Conservation (phyloP, 768 basidiomycete species). For the Boletus bicolor region DNA sequence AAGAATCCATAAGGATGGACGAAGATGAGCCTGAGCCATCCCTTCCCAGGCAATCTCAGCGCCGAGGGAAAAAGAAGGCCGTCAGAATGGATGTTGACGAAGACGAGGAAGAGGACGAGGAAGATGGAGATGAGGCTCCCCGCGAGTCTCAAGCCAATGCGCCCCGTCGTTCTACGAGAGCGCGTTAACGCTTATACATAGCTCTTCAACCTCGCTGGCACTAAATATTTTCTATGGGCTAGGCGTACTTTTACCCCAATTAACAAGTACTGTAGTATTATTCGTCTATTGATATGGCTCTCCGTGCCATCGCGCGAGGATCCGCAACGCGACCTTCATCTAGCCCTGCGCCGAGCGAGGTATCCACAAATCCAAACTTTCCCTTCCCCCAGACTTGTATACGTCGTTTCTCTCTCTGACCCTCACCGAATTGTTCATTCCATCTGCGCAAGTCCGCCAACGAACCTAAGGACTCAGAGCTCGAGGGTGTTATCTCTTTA, state of each 20-base stretch:
- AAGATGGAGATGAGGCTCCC: conserved; percentile 22
- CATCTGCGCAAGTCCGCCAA: conserved; percentile 77
- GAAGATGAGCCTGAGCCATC: conserved; percentile 33
- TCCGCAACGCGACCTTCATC: conserved; percentile 46
- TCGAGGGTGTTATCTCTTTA: conserved; percentile 86
- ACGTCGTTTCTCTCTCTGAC: conserved; percentile 59
- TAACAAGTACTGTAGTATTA: conserved; percentile 23
- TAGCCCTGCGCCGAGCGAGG: conserved; percentile 26
- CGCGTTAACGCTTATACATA: conserved; percentile 7
- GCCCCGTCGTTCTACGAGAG: conserved; percentile 22
- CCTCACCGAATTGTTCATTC: conserved; percentile 95
- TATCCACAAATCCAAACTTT: conserved; percentile 78
- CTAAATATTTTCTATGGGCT: conserved; percentile 8
- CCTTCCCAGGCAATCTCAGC: conserved; percentile 28
- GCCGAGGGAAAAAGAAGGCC: conserved; percentile 28
- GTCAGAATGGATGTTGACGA: conserved; percentile 45
- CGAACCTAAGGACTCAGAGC: conserved; percentile 76
- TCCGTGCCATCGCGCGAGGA: conserved; percentile 15
- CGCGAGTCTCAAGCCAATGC: conserved; percentile 15
- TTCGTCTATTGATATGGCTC: conserved; percentile 24
- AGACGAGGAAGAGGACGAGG: conserved; percentile 38
- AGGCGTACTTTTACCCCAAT: conserved; percentile 12
- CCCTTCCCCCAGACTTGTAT: conserved; percentile 85
- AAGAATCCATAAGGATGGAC: conserved; percentile 38
- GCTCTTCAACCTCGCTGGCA: neutral